These are phyloP conservation scores for Catharanthus roseus DNA, from an alignment of 257 asterid genomes.

Conservation along the genomic window DNA sequence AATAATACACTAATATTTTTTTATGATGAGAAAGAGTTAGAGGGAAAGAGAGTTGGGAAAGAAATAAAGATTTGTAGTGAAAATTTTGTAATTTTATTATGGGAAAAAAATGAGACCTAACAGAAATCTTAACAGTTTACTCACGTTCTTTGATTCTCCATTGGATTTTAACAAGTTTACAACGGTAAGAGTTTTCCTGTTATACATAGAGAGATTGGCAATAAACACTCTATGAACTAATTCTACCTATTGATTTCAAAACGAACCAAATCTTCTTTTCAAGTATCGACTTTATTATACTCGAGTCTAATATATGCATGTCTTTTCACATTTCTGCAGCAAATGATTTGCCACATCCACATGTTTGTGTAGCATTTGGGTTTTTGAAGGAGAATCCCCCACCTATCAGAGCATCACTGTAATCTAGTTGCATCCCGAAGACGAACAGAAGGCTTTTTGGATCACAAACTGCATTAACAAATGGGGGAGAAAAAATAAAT, in stretches of 20 bases:
- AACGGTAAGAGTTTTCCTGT: no score
- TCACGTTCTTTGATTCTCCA: background rate
- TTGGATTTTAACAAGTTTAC: background rate
- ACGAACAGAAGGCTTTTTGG: conserved; percentile 87
- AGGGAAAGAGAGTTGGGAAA: no score
- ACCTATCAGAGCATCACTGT: conserved; percentile 91
- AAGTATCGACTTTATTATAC: background rate
- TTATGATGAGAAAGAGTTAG: no score
- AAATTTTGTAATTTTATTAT: no score
- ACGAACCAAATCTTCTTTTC: background rate
- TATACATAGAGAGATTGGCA: no score
- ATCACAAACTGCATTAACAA: conserved; percentile 66
- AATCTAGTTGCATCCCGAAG: conserved; percentile 87
- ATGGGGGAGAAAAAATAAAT: conserved; percentile 1
- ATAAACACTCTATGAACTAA: background rate
- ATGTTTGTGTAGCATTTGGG: conserved; percentile 89
- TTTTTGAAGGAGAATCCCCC: conserved; percentile 91
- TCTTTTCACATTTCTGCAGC: conserved; percentile 65
- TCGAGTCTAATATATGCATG: background rate
- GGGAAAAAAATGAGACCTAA: no score
- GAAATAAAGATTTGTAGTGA: no score
- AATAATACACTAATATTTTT: no score
- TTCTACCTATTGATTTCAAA: background rate
- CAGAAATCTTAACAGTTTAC: background rate
- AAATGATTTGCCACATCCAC: conserved; percentile 94